Conservation (phyloP, 495 filamentous ascomycete genomes). For the Choiromyces venosus region DNA sequence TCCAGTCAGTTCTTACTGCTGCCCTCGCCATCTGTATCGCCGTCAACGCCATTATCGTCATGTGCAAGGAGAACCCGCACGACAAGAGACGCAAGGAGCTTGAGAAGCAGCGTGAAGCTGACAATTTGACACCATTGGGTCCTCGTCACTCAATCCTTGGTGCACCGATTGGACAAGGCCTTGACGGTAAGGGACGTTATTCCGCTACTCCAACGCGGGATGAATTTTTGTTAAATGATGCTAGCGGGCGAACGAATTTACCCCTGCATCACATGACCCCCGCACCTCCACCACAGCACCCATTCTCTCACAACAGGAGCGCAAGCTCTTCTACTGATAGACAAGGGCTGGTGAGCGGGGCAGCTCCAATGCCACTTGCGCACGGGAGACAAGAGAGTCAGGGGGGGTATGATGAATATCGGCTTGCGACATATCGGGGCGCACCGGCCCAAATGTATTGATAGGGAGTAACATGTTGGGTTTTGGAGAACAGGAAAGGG, state of each 20-base stretch:
- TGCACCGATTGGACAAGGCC: constrained; percentile 45
- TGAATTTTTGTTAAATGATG: constrained; percentile 32
- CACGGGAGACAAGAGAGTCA: constrained; percentile 12
- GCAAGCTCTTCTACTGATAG: constrained; percentile 12
- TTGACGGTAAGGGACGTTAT: constrained; percentile 40
- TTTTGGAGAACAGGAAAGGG: constrained; percentile 12
- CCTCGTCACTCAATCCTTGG: constrained; percentile 79
- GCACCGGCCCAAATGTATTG: constrained; percentile 9
- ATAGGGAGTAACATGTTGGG: constrained; percentile 7
- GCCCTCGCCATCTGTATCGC: constrained; percentile 82
- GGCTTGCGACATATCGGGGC: constrained; percentile 1
- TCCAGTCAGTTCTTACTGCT: constrained; percentile 79
- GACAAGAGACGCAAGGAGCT: constrained; percentile 71
- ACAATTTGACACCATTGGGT: constrained; percentile 82
- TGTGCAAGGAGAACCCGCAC: constrained; percentile 84
- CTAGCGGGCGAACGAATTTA: constrained; percentile 22
- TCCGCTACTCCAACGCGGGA: constrained; percentile 31
- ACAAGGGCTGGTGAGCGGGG: constrained; percentile 14
- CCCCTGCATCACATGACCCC: constrained; percentile 37
- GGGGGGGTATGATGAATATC: constrained; percentile 14
- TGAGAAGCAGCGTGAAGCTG: constrained; percentile 84
- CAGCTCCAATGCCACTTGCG: constrained; percentile 29
- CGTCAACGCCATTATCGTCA: constrained; percentile 78
- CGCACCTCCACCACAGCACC: constrained; percentile 15
- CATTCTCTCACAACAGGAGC: constrained; percentile 10